Evolutionary conservation across 306 rosid species (phyloP).

Genomic region (Fragaria nilgerrensis): DNA sequence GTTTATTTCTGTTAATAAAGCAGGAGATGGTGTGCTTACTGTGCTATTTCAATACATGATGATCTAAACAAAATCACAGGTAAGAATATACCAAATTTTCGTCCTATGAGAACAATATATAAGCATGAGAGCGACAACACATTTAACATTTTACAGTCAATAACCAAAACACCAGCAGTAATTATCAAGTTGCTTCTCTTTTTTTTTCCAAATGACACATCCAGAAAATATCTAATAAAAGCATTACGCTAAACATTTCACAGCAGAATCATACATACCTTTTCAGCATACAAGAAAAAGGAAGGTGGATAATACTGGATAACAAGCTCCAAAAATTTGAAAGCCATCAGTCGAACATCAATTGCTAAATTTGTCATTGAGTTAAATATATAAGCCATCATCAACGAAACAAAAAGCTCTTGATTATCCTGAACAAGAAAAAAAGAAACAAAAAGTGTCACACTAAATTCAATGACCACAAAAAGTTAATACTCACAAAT

Average conservation of each 20-base stretch:
- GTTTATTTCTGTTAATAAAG: background rate
- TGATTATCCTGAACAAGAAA: conserved; percentile 59
- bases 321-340: conserved; percentile 72
- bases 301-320: conserved; percentile 65
- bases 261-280: conserved; percentile 46
- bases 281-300: conserved; percentile 64
- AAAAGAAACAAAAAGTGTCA: conserved; percentile 24
- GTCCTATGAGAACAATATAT: background rate
- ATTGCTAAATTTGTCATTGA: conserved; percentile 81
- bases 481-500: background rate
- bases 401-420: conserved; percentile 59
- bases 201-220: background rate
- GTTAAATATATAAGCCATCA: conserved; percentile 75
- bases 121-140: background rate
- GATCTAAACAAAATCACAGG: background rate
- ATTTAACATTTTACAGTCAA: background rate
- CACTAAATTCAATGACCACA: background rate
- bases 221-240: background rate
- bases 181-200: background rate
- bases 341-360: conserved; percentile 79
- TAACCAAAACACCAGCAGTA: conserved; percentile 10
- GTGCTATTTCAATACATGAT: background rate
- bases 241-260: background rate
- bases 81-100: background rate
- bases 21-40: background rate